Percentiles rank a stretch among this genome's conserved stretches.
Evolutionary conservation across 164 flowering plant genomes (phyloP).

Genomic region (Euptelea pleiosperma): DNA sequence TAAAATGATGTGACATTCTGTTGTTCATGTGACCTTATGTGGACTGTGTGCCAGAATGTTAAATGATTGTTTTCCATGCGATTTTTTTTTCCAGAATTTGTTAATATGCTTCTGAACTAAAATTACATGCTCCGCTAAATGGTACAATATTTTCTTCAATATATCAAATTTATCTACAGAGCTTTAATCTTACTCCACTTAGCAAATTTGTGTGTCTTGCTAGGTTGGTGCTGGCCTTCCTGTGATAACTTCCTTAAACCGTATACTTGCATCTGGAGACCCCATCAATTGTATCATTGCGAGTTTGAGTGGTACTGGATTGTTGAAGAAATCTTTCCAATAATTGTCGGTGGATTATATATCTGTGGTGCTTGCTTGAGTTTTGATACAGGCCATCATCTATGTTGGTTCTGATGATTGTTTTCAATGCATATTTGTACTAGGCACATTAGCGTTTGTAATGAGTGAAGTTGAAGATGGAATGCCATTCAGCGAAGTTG

Average conservation of each 20-base stretch:
- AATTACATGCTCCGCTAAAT: background rate
- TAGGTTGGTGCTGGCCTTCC: constrained; percentile 99
- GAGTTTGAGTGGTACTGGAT: constrained; percentile 75
- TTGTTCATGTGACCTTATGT: too few relatives aligned
- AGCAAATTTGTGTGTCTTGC: constrained; percentile 2
- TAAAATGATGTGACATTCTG: too few relatives aligned
- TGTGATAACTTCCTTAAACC: constrained; percentile 70
- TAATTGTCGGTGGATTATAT: background rate
- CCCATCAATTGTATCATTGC: constrained; percentile 62
- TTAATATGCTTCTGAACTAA: too few relatives aligned
- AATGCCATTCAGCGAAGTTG: constrained; percentile 84
- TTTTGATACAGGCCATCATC: background rate
- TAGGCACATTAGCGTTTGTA: constrained; percentile 92
- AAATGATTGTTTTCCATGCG: too few relatives aligned
- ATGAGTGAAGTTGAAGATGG: constrained; percentile 93
- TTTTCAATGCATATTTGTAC: constrained; percentile 13
- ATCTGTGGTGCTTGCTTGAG: too few relatives aligned
- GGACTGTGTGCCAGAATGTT: too few relatives aligned
- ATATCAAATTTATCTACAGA: background rate
- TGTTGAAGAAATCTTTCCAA: background rate
- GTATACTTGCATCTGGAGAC: constrained; percentile 78
- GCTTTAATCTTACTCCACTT: constrained; percentile 2
- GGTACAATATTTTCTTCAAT: background rate
- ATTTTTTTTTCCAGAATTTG: too few relatives aligned
- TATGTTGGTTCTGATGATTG: constrained; percentile 7